phyloP scores from a whole-genome alignment of 1,284 basidiomycete species.

The Irpex sp. region DNA sequence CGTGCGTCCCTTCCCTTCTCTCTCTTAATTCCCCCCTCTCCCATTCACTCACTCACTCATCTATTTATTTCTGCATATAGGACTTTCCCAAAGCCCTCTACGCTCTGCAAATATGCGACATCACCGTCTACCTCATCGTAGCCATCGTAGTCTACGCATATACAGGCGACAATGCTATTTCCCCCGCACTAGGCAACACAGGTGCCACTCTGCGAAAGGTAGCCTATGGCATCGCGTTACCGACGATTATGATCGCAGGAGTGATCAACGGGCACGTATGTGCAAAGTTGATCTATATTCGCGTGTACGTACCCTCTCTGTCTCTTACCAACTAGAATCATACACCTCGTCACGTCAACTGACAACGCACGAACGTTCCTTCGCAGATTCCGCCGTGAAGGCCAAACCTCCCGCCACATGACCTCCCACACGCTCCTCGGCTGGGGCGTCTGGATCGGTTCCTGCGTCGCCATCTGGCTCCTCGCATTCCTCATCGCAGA shows the following conservation, averaged over 20 bases:
- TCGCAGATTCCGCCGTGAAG: constrained; percentile 23
- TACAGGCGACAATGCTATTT: constrained; percentile 20
- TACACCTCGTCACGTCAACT: background rate
- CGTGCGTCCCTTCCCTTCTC: constrained; percentile 14
- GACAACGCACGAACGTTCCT: background rate
- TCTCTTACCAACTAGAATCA: background rate
- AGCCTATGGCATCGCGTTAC: constrained; percentile 27
- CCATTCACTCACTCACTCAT: background rate
- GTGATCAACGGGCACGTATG: constrained; percentile 30
- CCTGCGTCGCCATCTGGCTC: constrained; percentile 24
- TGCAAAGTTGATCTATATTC: constrained; percentile 26
- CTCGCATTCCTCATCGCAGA: constrained; percentile 27
- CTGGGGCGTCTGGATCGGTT: constrained; percentile 26
- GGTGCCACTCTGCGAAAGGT: constrained; percentile 21
- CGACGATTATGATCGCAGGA: constrained; percentile 29
- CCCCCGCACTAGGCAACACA: constrained; percentile 28
- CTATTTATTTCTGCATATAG: constrained; percentile 4
- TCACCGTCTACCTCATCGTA: constrained; percentile 27
- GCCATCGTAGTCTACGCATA: constrained; percentile 27
- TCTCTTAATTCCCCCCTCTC: no score
- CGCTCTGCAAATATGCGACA: constrained; percentile 25
- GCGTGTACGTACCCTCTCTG: constrained; percentile 18
- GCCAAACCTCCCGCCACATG: constrained; percentile 24
- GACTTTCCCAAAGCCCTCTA: constrained; percentile 28
- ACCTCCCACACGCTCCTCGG: constrained; percentile 23